These are phyloP conservation scores for Aspergillus nidulans DNA, from an alignment of 495 filamentous ascomycete species.

Conservation along the genomic window DNA sequence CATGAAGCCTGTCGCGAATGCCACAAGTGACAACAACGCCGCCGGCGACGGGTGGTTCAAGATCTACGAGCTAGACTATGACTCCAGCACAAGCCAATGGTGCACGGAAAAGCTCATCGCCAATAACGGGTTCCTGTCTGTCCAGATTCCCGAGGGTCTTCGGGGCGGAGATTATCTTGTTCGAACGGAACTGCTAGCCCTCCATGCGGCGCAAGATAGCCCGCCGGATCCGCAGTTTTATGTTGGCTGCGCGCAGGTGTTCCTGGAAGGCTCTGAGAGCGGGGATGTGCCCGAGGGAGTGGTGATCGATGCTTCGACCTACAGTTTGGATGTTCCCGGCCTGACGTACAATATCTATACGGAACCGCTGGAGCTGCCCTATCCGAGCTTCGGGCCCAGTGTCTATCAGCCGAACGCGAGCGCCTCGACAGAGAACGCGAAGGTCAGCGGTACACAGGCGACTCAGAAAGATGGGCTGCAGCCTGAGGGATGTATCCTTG, in stretches of 20 bases:
- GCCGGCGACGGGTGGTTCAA: slow-evolving; percentile 75
- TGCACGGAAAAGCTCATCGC: slow-evolving; percentile 64
- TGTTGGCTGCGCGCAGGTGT: slow-evolving; percentile 67
- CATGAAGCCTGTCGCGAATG: slow-evolving; percentile 57
- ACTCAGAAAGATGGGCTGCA: slow-evolving; percentile 36
- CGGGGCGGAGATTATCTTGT: slow-evolving; percentile 63
- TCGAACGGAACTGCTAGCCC: slow-evolving; percentile 62
- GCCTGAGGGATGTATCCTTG: slow-evolving; percentile 51
- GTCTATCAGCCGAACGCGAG: slow-evolving; percentile 29
- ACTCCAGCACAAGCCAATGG: slow-evolving; percentile 47
- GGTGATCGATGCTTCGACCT: slow-evolving; percentile 58
- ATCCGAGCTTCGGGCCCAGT: slow-evolving; percentile 56
- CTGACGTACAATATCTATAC: slow-evolving; percentile 62
- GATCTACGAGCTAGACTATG: slow-evolving; percentile 65
- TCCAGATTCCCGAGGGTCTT: slow-evolving; percentile 56
- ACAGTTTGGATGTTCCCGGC: slow-evolving; percentile 44
- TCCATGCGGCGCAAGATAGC: slow-evolving; percentile 56
- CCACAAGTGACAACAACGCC: slow-evolving; percentile 37
- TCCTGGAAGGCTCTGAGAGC: slow-evolving; percentile 34
- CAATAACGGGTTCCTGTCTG: slow-evolving; percentile 58
- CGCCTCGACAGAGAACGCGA: neutral
- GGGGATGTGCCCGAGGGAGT: slow-evolving; percentile 45
- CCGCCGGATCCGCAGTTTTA: slow-evolving; percentile 59
- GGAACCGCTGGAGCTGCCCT: slow-evolving; percentile 38
- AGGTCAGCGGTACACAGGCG: neutral